Evolutionary conservation across 1,284 basidiomycete species (phyloP).

Genomic region (Trichosporon coremiiforme): DNA sequence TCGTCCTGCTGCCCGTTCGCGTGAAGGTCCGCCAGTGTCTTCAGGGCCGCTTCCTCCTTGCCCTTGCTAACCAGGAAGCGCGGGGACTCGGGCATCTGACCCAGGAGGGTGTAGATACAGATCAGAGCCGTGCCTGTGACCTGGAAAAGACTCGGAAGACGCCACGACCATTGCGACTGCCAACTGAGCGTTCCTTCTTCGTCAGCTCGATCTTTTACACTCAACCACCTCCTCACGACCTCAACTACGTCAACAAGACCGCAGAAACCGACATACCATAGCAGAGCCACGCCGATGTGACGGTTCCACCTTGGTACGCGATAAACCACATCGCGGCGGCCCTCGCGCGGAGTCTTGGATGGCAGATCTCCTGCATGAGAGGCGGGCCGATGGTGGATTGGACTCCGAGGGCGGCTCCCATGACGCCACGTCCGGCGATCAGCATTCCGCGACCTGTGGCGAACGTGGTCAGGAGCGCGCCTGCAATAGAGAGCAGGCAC

Average conservation of each 20-base stretch:
- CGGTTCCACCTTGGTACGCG: conserved; percentile 68
- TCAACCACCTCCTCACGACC: too few relatives aligned
- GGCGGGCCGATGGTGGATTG: conserved; percentile 20
- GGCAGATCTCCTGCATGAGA: conserved; percentile 45
- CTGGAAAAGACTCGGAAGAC: conserved; percentile 68
- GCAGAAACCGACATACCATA: conserved; percentile 18
- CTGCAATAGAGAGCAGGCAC: conserved; percentile 58
- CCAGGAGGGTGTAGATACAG: conserved; percentile 53
- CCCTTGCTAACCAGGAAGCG: conserved; percentile 64
- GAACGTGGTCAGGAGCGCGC: conserved; percentile 56
- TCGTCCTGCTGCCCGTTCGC: conserved; percentile 35
- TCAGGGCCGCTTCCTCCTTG: conserved; percentile 59
- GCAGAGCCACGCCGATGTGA: conserved; percentile 38
- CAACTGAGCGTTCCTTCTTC: conserved; percentile 29
- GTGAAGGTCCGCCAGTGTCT: conserved; percentile 55
- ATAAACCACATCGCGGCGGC: conserved; percentile 57
- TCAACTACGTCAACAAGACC: too few relatives aligned
- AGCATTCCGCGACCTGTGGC: conserved; percentile 11
- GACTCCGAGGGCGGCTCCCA: conserved; percentile 22
- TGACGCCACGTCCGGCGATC: conserved; percentile 22
- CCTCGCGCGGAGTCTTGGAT: conserved; percentile 70
- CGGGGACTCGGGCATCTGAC: conserved; percentile 62
- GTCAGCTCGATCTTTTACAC: too few relatives aligned
- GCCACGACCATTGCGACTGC: conserved; percentile 36
- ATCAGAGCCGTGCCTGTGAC: conserved; percentile 50